Percentiles rank a stretch among this genome's conserved stretches.
Evolutionary conservation across 1,139 yeast genomes (phyloP).

Genomic region (Pichia sp.): DNA sequence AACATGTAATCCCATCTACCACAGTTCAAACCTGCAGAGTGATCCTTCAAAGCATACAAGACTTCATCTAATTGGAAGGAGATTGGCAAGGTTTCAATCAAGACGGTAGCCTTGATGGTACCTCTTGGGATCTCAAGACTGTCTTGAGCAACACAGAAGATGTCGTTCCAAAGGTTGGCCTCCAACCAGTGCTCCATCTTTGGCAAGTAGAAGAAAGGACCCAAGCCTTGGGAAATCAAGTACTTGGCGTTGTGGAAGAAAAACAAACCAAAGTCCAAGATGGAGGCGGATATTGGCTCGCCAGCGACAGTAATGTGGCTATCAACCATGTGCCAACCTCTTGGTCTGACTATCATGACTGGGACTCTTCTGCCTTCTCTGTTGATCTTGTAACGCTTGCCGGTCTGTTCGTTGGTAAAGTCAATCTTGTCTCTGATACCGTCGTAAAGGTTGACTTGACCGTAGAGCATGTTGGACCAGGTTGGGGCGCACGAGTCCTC

Average conservation of each 20-base stretch:
- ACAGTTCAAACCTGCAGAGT: conserved; percentile 66
- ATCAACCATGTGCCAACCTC: conserved; percentile 84
- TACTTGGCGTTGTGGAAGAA: conserved; percentile 66
- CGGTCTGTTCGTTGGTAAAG: conserved; percentile 42
- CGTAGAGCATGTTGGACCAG: conserved; percentile 81
- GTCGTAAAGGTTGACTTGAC: conserved; percentile 90
- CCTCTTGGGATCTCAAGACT: conserved; percentile 61
- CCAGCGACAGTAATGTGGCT: conserved; percentile 67
- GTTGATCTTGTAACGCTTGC: conserved; percentile 38
- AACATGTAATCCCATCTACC: conserved; percentile 78
- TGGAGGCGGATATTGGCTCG: conserved; percentile 72
- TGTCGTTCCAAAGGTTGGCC: conserved; percentile 73
- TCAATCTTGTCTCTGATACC: conserved; percentile 68
- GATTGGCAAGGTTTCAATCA: conserved; percentile 68
- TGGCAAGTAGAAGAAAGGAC: conserved; percentile 73
- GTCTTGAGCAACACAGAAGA: conserved; percentile 68
- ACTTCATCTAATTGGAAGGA: conserved; percentile 75
- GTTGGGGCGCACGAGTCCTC: conserved; percentile 96
- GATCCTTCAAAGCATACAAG: conserved; percentile 61
- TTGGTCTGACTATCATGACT: conserved; percentile 76
- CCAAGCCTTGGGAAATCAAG: conserved; percentile 56
- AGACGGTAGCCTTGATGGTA: conserved; percentile 66
- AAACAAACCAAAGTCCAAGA: conserved; percentile 73
- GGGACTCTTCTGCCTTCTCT: conserved; percentile 59
- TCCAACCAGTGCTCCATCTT: conserved; percentile 78